Percentiles rank a stretch among this genome's conserved stretches.
phyloP scores from a whole-genome alignment of 306 rosid species.

The Bauhinia variegata region DNA sequence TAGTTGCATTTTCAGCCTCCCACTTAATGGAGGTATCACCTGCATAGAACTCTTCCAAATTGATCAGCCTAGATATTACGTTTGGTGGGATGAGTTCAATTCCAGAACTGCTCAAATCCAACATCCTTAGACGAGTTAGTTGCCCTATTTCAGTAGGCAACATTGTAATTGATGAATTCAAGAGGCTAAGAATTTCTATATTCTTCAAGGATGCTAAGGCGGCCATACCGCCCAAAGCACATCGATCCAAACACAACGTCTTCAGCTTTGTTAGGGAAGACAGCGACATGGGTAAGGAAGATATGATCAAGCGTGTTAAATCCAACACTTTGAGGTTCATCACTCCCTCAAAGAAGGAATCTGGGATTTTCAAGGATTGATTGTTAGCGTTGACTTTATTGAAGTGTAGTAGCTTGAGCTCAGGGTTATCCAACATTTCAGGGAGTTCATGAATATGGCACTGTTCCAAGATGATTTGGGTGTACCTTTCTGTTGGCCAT shows the following conservation, averaged over 20 bases:
- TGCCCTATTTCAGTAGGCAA: slow-evolving; percentile 3
- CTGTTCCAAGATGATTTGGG: accelerated
- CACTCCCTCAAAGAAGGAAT: slow-evolving; percentile 4
- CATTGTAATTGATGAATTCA: accelerated
- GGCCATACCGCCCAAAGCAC: neutral
- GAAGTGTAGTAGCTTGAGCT: neutral
- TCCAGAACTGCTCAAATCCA: neutral
- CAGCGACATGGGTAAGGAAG: slow-evolving; percentile 2
- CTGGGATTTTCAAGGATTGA: neutral
- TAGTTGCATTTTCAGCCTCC: neutral
- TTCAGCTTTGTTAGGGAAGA: neutral
- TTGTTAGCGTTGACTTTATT: accelerated
- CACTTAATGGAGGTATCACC: neutral
- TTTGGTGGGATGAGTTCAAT: slow-evolving; percentile 16
- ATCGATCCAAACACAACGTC: neutral
- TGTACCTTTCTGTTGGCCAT: neutral
- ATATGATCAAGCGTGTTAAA: neutral
- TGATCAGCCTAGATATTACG: slow-evolving; percentile 20
- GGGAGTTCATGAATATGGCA: neutral
- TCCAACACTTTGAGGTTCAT: slow-evolving; percentile 5
- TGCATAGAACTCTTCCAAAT: slow-evolving; percentile 24
- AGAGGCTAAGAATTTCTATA: slow-evolving; percentile 20
- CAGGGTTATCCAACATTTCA: neutral
- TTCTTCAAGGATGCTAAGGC: neutral
- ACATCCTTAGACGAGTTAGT: neutral